Percentiles rank a stretch among this genome's conserved stretches.
phyloP scores from a whole-genome alignment of 139 green algal genomes.

The Desmodesmus armatus region DNA sequence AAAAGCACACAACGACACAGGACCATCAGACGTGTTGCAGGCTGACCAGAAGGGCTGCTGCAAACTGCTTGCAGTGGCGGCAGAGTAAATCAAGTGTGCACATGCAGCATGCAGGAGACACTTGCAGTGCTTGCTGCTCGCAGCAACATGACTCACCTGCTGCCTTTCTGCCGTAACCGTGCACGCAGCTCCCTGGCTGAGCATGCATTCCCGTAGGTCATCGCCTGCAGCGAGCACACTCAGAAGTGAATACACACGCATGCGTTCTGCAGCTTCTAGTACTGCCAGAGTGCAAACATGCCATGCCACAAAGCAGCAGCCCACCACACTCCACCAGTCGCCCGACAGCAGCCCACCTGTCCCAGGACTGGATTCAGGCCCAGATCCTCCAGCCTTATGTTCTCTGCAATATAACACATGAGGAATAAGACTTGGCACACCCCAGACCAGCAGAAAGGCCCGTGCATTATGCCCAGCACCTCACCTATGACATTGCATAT shows the following conservation, averaged over 20 bases:
- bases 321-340: not conserved
- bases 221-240: constrained; percentile 19
- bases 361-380: constrained; percentile 9
- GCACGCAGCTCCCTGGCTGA: constrained; percentile 18
- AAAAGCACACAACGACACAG: not conserved
- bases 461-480: not conserved
- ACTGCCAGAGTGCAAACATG: not conserved
- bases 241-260: not conserved
- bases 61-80: too few species aligned
- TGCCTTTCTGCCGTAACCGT: not conserved
- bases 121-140: not conserved
- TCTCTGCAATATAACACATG: constrained; percentile 6
- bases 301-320: not conserved
- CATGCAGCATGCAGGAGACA: not conserved
- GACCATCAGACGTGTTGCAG: too few species aligned
- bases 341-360: not conserved
- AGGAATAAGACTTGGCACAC: not conserved
- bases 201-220: constrained; percentile 16
- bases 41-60: not conserved
- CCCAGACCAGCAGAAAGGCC: not conserved
- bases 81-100: not conserved
- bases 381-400: constrained; percentile 27
- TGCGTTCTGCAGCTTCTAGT: not conserved
- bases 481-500: constrained; percentile 44
- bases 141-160: constrained; percentile 7